Base-by-base conservation (phyloP, 2,329 filamentous ascomycete genomes). In the Boeremia lycopersici region DNA sequence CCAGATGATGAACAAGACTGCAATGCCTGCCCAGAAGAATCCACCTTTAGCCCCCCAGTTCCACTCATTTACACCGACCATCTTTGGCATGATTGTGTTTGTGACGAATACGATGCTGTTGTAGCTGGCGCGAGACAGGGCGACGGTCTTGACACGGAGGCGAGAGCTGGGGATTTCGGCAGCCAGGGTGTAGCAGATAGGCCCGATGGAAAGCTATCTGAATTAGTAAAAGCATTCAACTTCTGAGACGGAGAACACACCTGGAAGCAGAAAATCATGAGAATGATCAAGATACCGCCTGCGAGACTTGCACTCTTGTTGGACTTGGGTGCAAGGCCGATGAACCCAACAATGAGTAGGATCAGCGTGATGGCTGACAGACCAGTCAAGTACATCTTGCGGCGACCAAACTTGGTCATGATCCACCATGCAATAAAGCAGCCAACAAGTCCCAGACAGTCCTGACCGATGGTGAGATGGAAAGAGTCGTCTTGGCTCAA, bases 131-230 rank as follows among this genome's bases (percentile, higher is more conserved):
- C 91, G 87, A 1, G 89, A 90, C 2, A 96, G 82, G 1, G 93
- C 91, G 38, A 96, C 88, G 0, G 91, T 96, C 80, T 96, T 96
- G 77, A 93, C 91, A 70, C 92, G 89, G 26, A 96, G 82, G 6
- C 91, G 84, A 10, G 89, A 85, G 0, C 90, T 91, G 0, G 90
- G 91, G 17, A 96, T 76, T 72, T 96, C 91, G 1, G 89, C 84
- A 2, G 96, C 91, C 6, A 96, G 83, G 0, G 90, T 93, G 77
- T 95, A 96, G 74, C 89, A 91, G 9, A 96, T 90, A 0, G 91
- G 93, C 25, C 91, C 91, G 26, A 96, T 90, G 0, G 89, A 65
- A 15, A 65, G 55, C 62, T 89, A 40, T 90, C 79, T 70, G 10
- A 15, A 36, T 55, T 30, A 55, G 46, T 23, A 50, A 23, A 25